A percentile compares a stretch with the other conserved stretches of the same genome.
Evolutionary conservation across 805 yeast genomes (phyloP).

Genomic region (Kazachstania kunashirensis): DNA sequence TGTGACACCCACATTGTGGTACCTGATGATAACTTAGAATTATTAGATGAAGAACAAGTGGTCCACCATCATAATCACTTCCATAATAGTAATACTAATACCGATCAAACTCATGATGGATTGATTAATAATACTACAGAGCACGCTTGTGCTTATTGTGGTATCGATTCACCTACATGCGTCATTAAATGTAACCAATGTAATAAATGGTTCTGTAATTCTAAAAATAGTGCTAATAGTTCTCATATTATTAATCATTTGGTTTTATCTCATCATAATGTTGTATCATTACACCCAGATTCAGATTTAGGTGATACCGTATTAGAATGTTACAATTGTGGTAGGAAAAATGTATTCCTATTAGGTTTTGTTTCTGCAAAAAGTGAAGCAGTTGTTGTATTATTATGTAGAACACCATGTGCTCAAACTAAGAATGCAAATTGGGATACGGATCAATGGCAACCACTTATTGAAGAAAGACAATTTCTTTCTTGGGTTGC

Average conservation of each 20-base stretch:
- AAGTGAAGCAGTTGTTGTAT: slow-evolving; percentile 75
- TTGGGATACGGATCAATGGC: slow-evolving; percentile 90
- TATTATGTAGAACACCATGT: slow-evolving; percentile 82
- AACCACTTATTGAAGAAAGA: slow-evolving; percentile 70
- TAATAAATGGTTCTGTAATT: slow-evolving; percentile 84
- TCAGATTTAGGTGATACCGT: slow-evolving; percentile 81
- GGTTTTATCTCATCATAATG: slow-evolving; percentile 69
- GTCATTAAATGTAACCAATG: slow-evolving; percentile 73
- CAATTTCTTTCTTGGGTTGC: slow-evolving; percentile 78
- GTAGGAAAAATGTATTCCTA: slow-evolving; percentile 66
- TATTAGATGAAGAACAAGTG: slow-evolving; percentile 4
- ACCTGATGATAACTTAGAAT: background rate
- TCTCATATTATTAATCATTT: slow-evolving; percentile 83
- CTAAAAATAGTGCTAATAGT: slow-evolving; percentile 45
- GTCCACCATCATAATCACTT: slow-evolving; percentile 1
- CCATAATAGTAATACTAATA: background rate
- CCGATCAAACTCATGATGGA: too few species aligned
- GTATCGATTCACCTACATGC: slow-evolving; percentile 50
- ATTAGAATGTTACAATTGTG: slow-evolving; percentile 86
- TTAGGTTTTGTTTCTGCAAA: slow-evolving; percentile 85
- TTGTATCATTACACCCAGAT: slow-evolving; percentile 64
- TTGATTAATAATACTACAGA: background rate
- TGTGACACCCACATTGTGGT: too few species aligned
- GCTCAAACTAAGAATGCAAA: slow-evolving; percentile 62
- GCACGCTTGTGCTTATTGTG: slow-evolving; percentile 57